Evolutionary conservation across 202 grass and related monocot genomes (phyloP), one percentile per base, ranked within the genome.

Genomic region (Saccharum hybrid): DNA sequence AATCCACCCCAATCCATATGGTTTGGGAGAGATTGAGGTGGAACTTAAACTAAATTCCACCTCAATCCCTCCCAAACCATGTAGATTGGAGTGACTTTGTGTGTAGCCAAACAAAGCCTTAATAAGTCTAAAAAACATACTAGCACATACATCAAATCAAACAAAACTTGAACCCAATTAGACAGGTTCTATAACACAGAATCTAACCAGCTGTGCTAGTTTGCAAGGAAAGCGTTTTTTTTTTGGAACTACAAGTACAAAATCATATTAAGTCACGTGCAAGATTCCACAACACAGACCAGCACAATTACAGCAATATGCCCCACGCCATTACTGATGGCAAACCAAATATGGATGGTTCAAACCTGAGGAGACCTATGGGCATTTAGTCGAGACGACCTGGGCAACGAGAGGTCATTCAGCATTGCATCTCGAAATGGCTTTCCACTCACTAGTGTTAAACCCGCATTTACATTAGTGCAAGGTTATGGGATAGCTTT

Each of bases 371-470:
- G 38, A 48, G 11, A 28, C 2, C 16, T 10, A 31, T 7, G 39
- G 34, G 54, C 54, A 46, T 23, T 77, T 46, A 79, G 46, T 56
- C 19, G 76, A 19, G 23, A 46, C 39, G 39, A 38, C 39, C 7
- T 13, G 12, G 16, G 18, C 19, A 18, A 10, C 52, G 13, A 33
- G 19, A 74, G 30, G 30, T 10, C 71, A 63, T 36, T 5, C 15
- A 42, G 16, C 68, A 71, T 51, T 38, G 34, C 41, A 52, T 40
- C 10, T 77, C 16, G 15, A 56, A 56, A 64, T 26, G 34, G 15
- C 79, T 65, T 83, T 77, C 60, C 56, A 72, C 7, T 33, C 71
- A 51, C 63, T 33, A 42, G 38, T 48, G 33, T 66, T 26, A 36
- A 77, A 77, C 12, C 42, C 43, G 10, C 45, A 67, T 66, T 66